Conservation (phyloP, 2,329 filamentous ascomycete species). For the Diaporthe destruens region DNA sequence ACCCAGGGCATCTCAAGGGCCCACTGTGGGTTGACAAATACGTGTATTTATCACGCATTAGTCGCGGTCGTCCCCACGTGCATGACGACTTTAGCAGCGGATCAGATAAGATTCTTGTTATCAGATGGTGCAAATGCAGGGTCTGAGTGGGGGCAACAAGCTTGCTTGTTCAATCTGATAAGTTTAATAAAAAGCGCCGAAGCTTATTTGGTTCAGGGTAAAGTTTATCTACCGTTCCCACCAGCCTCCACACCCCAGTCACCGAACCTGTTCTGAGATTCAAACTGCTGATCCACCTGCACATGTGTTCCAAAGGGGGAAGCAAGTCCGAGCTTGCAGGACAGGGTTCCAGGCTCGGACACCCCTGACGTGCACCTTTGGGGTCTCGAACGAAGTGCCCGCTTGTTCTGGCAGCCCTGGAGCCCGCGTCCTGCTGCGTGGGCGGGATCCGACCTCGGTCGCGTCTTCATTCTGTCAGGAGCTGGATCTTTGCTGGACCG, state of each 20-base stretch:
- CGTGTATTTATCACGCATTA: neutral
- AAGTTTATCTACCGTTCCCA: slow-evolving; percentile 19
- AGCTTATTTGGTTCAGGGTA: slow-evolving; percentile 8
- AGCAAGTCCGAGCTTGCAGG: neutral
- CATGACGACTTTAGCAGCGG: neutral
- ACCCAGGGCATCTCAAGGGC: neutral
- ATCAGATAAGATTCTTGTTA: slow-evolving; percentile 30
- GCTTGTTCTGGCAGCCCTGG: neutral
- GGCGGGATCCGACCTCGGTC: slow-evolving; percentile 2
- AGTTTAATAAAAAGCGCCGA: slow-evolving; percentile 13
- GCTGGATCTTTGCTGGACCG: neutral
- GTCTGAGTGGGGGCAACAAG: neutral
- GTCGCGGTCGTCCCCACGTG: neutral
- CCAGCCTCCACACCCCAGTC: slow-evolving; percentile 1
- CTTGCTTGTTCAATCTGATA: slow-evolving; percentile 28
- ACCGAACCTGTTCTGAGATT: neutral
- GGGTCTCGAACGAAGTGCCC: neutral
- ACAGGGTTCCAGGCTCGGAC: neutral
- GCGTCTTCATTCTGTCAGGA: neutral
- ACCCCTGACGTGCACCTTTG: neutral
- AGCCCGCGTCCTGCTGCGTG: neutral
- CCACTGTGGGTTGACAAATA: neutral
- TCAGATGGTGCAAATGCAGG: slow-evolving; percentile 2
- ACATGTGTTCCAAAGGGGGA: neutral
- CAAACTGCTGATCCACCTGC: neutral